Conservation (phyloP, 129 eudicot genomes). For the Helianthus tuberosus region DNA sequence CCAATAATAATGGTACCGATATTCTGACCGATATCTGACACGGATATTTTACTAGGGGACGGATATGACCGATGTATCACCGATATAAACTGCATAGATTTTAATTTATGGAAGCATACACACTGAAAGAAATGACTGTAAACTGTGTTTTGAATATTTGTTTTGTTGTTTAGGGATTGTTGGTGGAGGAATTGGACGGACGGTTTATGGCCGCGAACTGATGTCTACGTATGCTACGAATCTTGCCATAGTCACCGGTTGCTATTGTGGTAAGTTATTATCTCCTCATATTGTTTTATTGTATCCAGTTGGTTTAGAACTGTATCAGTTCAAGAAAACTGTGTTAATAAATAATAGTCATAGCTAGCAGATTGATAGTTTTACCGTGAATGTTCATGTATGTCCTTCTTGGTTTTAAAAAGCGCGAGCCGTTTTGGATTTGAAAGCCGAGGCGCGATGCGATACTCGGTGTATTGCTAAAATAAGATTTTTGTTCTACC, state of each 20-base stretch:
- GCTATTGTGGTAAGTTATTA: slow-evolving; percentile 75
- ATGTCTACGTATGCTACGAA: slow-evolving; percentile 86
- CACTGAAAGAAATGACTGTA: background rate
- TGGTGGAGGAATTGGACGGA: slow-evolving; percentile 83
- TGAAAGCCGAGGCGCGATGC: no score
- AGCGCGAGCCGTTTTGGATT: background rate
- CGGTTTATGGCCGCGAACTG: slow-evolving; percentile 58
- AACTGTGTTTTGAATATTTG: slow-evolving; percentile 9
- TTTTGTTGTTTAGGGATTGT: slow-evolving; percentile 52
- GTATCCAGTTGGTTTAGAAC: background rate
- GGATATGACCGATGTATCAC: no score
- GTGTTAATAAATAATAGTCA: background rate
- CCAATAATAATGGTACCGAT: no score
- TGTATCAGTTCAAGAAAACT: background rate
- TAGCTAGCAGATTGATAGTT: slow-evolving; percentile 1
- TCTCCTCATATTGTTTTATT: slow-evolving; percentile 7
- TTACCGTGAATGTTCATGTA: background rate
- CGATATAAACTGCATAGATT: no score
- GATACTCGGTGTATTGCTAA: no score
- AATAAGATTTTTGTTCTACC: no score
- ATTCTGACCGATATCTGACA: no score
- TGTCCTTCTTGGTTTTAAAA: background rate
- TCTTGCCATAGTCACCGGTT: slow-evolving; percentile 83
- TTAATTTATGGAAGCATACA: background rate
- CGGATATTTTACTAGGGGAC: no score